Evolutionary conservation across 306 rosid species (phyloP), one percentile per base, ranked within the genome.

Genomic region (Astragalus glycyphyllos): DNA sequence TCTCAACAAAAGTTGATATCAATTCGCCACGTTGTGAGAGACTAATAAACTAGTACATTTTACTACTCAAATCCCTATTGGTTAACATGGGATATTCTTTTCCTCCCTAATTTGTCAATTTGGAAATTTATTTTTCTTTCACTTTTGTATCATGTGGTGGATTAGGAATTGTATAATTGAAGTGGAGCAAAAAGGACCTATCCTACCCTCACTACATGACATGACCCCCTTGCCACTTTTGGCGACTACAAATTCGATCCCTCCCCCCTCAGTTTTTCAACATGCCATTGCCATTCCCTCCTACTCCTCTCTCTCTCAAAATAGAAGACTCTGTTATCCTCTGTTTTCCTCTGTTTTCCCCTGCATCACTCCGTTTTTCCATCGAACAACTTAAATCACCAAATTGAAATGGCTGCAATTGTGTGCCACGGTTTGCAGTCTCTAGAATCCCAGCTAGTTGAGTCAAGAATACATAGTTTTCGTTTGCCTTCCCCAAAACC

Each of bases 181-280:
- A 87, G 96, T 85, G 91, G 86, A 7, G 72, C 32, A 11, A 79
- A 81, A 80, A 56, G 79, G 80, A 35, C 57, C 80, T 68, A 37
- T 67, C 68, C 71, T 23, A 65, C 75, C 54, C 62, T 65, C 62
- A 29, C 71, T 26, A 71, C 74, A 74, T 75, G 83, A 67, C 58
- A 34, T 50, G 8, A n/a, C 32, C 68, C 76, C 32, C 10, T 4
- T 16, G 0, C 23, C 16, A 78, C 76, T 85, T 85, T 81, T 41
- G 64, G 85, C 74, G 59, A 76, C 97, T 93, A 93, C 89, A 93
- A 93, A 88, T 90, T 77, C 78, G 63, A 80, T 16, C 66, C 83
- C 81, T 56, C 68, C 55, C 48, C 53, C 78, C 12, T 55, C 79
- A 42, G 80, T 76, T 71, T 63, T 81, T 26, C 54, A 69, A 68